phyloP scores from a whole-genome alignment of 73 alveolate species.

The Urostyla sp. region DNA sequence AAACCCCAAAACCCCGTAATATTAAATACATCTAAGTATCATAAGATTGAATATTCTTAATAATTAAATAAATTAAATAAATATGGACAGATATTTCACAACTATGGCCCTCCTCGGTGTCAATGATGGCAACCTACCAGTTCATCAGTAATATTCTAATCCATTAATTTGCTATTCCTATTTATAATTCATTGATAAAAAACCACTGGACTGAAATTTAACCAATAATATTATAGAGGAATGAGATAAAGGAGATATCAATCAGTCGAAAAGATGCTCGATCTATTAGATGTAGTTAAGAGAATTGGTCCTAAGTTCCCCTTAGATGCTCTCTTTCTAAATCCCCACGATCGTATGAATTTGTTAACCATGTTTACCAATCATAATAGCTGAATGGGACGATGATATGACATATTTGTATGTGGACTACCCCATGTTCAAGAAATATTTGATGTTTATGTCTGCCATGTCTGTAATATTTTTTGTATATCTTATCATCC shows the following conservation, averaged over 20 bases:
- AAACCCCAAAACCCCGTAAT: no score
- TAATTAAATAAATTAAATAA: conserved; percentile 52
- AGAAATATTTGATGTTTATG: conserved; percentile 48
- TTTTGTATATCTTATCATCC: neutral
- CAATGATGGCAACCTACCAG: conserved; percentile 79
- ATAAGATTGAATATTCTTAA: no score
- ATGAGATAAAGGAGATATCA: conserved; percentile 87
- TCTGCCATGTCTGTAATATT: conserved; percentile 23
- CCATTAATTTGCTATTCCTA: neutral
- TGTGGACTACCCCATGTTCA: conserved; percentile 71
- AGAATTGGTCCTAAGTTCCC: conserved; percentile 86
- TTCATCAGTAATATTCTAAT: conserved; percentile 36
- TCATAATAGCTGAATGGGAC: conserved; percentile 84
- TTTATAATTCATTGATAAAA: no score
- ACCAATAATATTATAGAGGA: conserved; percentile 65
- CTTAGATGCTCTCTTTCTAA: conserved; percentile 68
- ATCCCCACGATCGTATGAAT: conserved; percentile 75
- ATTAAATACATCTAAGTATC: no score
- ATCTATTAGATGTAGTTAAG: conserved; percentile 82
- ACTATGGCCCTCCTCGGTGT: conserved; percentile 75
- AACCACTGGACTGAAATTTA: no score
- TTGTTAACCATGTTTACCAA: neutral
- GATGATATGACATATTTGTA: conserved; percentile 87
- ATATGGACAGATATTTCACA: conserved; percentile 79
- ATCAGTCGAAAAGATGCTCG: conserved; percentile 90